Evolutionary conservation across 108 stramenopile genomes (phyloP), one percentile per base, ranked within the genome.

Genomic region (Licmophora abbreviata): DNA sequence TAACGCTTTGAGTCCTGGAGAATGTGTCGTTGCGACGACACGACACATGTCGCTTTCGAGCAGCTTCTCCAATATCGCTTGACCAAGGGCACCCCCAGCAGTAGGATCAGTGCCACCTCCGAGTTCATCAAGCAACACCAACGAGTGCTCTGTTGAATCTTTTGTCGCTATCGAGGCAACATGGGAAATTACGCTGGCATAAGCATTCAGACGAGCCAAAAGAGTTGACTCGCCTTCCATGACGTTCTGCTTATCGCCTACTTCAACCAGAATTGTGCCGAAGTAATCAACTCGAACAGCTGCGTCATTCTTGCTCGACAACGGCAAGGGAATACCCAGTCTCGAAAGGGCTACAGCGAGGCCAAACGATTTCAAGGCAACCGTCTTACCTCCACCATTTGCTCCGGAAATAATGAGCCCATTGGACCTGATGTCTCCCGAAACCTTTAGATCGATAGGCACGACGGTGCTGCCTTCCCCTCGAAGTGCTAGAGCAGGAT

Each of bases 361-460:
- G 29, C 88, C 88, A 61, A 90, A 90, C 0, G 78, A 77, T 56
- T 90, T 90, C 61, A 85, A 50, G 8, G 81, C 58, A 35, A 83
- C n/a, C 0, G 83, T 78, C 47, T 90, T 90, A 1, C 88, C 88
- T 11, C 88, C 88, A 50, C 76, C 76, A 55, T 90, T 90, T 0
- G 79, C 71, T 1, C 88, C 88, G 46, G 68, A 73, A 27, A 85
- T 83, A 10, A 84, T 56, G 22, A 90, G 37, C 0, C 67, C 68
- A 23, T 63, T 45, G 18, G 68, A 41, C 29, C 31, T 29, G 1
- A 47, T 66, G 9, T 47, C 46, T 9, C 57, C 58, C 0, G 73
- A 60, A 2, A 90, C 26, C 1, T 59, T 21, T 6, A 90, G 48
- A 44, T 85, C 88, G 1, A 85, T 59, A 6, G 88, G 88, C 2